Evolutionary conservation across 805 yeast species (phyloP).

Genomic region (Candida schatavii): DNA sequence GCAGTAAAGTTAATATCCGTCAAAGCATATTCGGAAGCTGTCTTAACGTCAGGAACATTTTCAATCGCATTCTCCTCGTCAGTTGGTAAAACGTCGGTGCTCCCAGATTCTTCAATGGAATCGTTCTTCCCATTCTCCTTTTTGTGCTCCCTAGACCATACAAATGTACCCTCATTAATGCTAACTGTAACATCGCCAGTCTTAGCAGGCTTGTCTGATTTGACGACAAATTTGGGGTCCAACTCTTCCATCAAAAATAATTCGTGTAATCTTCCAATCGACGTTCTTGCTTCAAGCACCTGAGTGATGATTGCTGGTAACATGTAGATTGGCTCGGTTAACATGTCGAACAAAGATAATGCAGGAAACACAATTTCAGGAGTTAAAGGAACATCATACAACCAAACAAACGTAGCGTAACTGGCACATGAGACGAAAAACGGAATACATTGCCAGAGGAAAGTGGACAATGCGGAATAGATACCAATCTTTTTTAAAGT

Average conservation of each 20-base stretch:
- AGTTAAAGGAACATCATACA: slow-evolving; percentile 20
- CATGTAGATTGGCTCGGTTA: slow-evolving; percentile 23
- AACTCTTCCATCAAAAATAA: slow-evolving; percentile 24
- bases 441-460: slow-evolving; percentile 28
- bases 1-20: slow-evolving; percentile 30
- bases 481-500: slow-evolving; percentile 20
- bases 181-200: slow-evolving; percentile 17
- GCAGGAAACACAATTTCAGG: slow-evolving; percentile 32
- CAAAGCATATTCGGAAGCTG: slow-evolving; percentile 24
- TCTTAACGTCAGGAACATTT: neutral
- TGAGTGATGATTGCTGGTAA: slow-evolving; percentile 21
- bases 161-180: slow-evolving; percentile 17
- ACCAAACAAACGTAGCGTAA: slow-evolving; percentile 17
- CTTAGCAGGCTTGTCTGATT: slow-evolving; percentile 12
- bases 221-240: slow-evolving; percentile 13
- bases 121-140: neutral
- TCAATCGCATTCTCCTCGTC: slow-evolving; percentile 11
- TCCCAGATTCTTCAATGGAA: slow-evolving; percentile 6
- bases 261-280: slow-evolving; percentile 22
- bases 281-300: slow-evolving; percentile 20
- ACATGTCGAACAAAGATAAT: slow-evolving; percentile 24
- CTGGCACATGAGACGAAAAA: slow-evolving; percentile 25
- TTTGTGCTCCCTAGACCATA: slow-evolving; percentile 17
- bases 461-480: slow-evolving; percentile 20
- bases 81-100: neutral